phyloP scores from a whole-genome alignment of 331 rosid genomes.

The Rhamnella rubrinervis region DNA sequence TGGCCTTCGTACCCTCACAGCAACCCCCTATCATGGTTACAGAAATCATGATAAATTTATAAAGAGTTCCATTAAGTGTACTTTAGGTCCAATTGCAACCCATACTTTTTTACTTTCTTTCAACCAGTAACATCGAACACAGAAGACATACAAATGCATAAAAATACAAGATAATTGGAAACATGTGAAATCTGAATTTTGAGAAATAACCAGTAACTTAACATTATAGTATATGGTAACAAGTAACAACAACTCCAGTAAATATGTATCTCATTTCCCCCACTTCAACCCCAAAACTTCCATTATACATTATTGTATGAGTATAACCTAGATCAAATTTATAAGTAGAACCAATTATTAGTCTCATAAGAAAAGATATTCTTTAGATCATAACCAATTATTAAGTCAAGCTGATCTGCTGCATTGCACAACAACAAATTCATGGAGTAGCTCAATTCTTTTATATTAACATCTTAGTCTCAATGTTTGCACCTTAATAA shows the following conservation, averaged over 20 bases:
- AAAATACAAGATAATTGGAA: background rate
- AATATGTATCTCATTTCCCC: too few species aligned
- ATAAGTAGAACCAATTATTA: too few species aligned
- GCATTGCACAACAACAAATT: too few species aligned
- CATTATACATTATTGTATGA: too few species aligned
- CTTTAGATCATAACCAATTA: too few species aligned
- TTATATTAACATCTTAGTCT: too few species aligned
- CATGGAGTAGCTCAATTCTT: too few species aligned
- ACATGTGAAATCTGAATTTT: background rate
- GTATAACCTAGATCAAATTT: too few species aligned
- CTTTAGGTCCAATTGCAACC: background rate
- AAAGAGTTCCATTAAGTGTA: background rate
- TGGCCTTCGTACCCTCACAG: constrained; percentile 88
- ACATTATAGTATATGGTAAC: background rate
- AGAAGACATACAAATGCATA: background rate
- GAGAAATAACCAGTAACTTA: background rate
- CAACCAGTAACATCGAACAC: background rate
- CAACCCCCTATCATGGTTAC: constrained; percentile 58
- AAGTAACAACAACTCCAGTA: background rate
- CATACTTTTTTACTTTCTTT: background rate
- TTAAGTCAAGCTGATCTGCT: too few species aligned
- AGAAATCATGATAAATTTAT: constrained; percentile 17
- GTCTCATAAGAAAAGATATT: too few species aligned
- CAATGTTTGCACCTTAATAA: too few species aligned
- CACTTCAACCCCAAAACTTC: too few species aligned